Evolutionary conservation across 352 stramenopile genomes (phyloP).

Genomic region (Phytophthora agathidicida): DNA sequence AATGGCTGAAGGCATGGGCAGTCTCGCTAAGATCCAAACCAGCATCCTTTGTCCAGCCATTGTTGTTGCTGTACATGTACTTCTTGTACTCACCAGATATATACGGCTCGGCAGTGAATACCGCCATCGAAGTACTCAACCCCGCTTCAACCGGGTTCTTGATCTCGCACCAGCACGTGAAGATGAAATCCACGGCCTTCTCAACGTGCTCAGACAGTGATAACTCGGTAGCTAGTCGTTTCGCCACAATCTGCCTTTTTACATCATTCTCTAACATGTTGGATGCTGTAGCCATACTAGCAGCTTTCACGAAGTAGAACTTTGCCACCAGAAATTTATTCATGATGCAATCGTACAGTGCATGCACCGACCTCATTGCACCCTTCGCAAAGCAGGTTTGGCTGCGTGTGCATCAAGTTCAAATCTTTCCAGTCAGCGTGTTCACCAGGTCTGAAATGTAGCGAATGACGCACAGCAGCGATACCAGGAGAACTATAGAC

Average conservation of each 20-base stretch:
- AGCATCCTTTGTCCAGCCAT: constrained; percentile 30
- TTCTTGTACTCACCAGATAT: constrained; percentile 48
- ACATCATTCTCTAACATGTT: constrained; percentile 36
- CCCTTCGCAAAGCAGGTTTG: constrained; percentile 41
- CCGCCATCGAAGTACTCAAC: constrained; percentile 16
- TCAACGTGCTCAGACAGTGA: constrained; percentile 27
- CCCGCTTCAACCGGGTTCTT: constrained; percentile 17
- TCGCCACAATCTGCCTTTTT: constrained; percentile 44
- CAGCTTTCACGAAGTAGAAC: constrained; percentile 39
- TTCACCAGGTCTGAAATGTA: constrained; percentile 33
- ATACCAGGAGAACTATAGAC: constrained; percentile 9
- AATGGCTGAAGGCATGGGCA: constrained; percentile 52
- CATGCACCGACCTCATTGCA: constrained; percentile 42
- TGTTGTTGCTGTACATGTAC: constrained; percentile 66
- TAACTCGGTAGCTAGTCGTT: constrained; percentile 41
- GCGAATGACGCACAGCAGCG: constrained; percentile 36
- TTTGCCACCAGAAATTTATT: constrained; percentile 41
- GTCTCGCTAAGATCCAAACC: constrained; percentile 16
- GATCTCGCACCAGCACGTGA: constrained; percentile 52
- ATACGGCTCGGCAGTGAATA: constrained; percentile 48
- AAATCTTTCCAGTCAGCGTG: constrained; percentile 35
- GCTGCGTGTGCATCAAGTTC: constrained; percentile 38
- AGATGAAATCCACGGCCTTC: constrained; percentile 49
- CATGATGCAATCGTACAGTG: constrained; percentile 42
- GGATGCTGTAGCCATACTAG: not conserved